Base-by-base conservation (phyloP, 2,329 filamentous ascomycete genomes). In the Neofusicoccum umdonicola region DNA sequence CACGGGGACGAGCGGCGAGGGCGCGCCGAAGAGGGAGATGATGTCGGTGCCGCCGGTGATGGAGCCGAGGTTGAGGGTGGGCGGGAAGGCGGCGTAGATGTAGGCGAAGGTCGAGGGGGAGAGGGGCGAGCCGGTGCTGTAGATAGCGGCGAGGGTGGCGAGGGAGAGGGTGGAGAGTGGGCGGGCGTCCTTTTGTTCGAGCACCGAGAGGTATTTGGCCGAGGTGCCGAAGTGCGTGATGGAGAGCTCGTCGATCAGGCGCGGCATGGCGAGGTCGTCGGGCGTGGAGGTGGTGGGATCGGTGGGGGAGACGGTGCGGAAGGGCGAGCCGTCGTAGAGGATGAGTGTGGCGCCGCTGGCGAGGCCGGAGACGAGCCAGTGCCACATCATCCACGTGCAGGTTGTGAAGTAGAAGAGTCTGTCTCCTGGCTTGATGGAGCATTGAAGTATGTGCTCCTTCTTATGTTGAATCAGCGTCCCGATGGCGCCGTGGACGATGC, bases 341-440 rank as follows among this genome's bases (percentile, higher is more conserved):
- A 98, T 84, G 12, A 98, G 82, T 0, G 92, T 94, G 11, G 91
- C 86, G 62, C 94, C 94, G 35, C 87, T 88, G 9, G 93, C 91
- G 3, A 98, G 87, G 5, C 89, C 92, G 0, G 92, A 94, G 19
- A 97, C 86, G 45, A 93, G 88, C 93, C 94, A 98, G 76, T 98
- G 94, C 93, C 93, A 97, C 94, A 98, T 98, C 93, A 99, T 98
- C 95, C 93, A 97, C 0, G 92, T 96, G 11, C 90, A 93, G 3
- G 93, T 97, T 1, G 93, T 97, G 80, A 93, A 97, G 80, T 97
- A 97, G 77, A 97, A 91, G 73, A 97, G 84, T 19, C 89, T 85
- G 47, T 93, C 91, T 2, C 83, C 81, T 0, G 89, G 84, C 8
- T 84, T 83, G 68, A 99, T 87, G 22, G 93, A 92, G 75, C 90